Conservation (phyloP, 169 alveolate genomes). For the Plasmodium cynomolgi region DNA sequence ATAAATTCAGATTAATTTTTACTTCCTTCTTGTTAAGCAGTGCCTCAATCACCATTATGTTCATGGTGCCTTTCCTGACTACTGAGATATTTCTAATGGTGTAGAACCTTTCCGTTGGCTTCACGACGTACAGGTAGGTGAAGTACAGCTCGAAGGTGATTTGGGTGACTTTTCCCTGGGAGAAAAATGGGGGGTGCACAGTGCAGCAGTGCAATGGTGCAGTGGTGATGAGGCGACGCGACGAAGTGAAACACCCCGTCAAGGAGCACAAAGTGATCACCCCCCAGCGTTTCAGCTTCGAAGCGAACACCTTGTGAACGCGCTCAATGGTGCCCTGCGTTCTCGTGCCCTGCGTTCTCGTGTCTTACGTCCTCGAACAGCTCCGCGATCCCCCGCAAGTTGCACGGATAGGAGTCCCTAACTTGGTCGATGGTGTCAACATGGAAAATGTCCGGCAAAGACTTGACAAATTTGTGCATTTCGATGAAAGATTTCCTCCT, state of each 20-base stretch:
- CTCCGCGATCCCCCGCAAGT: conserved; percentile 41
- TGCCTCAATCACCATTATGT: neutral
- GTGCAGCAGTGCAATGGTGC: neutral
- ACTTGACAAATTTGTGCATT: conserved; percentile 43
- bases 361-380: conserved; percentile 12
- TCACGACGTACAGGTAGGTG: conserved; percentile 1
- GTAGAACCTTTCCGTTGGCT: conserved; percentile 29
- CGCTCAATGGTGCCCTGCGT: neutral
- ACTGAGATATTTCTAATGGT: conserved; percentile 14
- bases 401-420: conserved; percentile 8
- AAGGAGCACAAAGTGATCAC: neutral
- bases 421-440: conserved; percentile 35
- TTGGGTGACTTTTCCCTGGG: conserved; percentile 11
- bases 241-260: neutral
- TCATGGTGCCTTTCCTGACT: neutral
- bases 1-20: conserved; percentile 10
- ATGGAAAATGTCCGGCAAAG: conserved; percentile 16
- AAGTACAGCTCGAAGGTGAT: conserved; percentile 39
- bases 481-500: conserved; percentile 28
- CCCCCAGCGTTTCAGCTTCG: neutral
- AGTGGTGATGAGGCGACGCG: neutral
- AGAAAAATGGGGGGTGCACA: neutral
- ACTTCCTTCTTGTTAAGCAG: conserved; percentile 8
- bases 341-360: neutral
- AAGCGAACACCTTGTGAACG: neutral